Conservation (phyloP, 164 flowering plant genomes). For the Houttuynia cordata region DNA sequence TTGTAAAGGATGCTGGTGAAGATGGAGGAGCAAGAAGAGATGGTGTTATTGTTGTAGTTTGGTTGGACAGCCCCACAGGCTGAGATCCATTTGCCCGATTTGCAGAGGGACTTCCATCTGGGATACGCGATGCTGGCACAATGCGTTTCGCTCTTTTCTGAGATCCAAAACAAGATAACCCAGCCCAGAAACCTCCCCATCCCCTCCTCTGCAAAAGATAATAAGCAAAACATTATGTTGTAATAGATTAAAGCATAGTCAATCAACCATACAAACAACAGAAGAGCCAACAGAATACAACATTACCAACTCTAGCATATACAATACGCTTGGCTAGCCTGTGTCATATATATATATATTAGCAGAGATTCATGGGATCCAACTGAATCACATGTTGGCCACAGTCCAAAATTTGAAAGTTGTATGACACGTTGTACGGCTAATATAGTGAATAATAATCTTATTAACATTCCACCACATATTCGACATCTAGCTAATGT, state of each 20-base stretch:
- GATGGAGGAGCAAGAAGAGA: conserved; percentile 97
- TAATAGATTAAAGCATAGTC: neutral
- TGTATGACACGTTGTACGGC: too few relatives aligned
- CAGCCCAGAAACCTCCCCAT: conserved; percentile 76
- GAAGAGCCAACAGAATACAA: neutral
- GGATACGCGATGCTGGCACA: conserved; percentile 80
- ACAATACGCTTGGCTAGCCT: too few relatives aligned
- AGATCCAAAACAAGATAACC: conserved; percentile 59
- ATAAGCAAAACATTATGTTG: neutral
- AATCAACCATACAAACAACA: neutral
- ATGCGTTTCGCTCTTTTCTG: conserved; percentile 82
- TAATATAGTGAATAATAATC: too few relatives aligned
- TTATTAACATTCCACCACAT: too few relatives aligned
- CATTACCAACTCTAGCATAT: too few relatives aligned
- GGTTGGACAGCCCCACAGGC: conserved; percentile 40
- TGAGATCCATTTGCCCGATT: conserved; percentile 65
- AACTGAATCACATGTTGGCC: too few relatives aligned
- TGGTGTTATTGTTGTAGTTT: conserved; percentile 38
- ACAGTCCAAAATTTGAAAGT: too few relatives aligned
- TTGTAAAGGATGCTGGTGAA: conserved; percentile 88
- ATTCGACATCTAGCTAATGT: too few relatives aligned
- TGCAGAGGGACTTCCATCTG: conserved; percentile 49
- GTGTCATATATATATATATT: too few relatives aligned
- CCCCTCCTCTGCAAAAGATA: conserved; percentile 48
- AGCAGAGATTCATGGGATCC: too few relatives aligned